phyloP scores from a whole-genome alignment of 306 rosid species.

The Inga oerstediana region DNA sequence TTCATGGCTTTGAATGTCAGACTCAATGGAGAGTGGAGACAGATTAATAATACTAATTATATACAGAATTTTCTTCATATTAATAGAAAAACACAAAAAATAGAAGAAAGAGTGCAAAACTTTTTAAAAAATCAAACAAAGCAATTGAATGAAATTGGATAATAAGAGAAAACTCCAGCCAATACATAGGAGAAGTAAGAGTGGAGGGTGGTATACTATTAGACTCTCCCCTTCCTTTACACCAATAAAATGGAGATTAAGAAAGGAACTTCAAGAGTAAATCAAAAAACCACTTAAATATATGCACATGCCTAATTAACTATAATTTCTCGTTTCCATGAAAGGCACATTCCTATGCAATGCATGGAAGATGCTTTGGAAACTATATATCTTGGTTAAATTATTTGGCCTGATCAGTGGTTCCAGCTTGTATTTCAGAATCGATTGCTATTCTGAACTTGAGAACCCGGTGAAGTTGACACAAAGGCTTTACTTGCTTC shows the following conservation, averaged over 20 bases:
- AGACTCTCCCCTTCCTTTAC: background rate
- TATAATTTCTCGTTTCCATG: background rate
- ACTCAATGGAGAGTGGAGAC: background rate
- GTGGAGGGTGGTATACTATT: too few relatives aligned
- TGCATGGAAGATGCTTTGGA: background rate
- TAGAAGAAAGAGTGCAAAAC: too few relatives aligned
- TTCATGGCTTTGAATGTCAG: background rate
- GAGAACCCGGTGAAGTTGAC: constrained; percentile 62
- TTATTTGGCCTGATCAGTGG: constrained; percentile 37
- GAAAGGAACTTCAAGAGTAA: background rate
- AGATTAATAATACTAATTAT: too few relatives aligned
- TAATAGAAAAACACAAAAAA: too few relatives aligned
- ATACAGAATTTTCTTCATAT: too few relatives aligned
- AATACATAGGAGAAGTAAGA: too few relatives aligned
- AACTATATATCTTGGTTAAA: background rate
- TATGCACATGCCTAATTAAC: background rate
- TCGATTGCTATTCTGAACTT: constrained; percentile 64
- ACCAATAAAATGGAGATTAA: background rate
- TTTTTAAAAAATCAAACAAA: too few relatives aligned
- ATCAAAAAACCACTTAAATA: too few relatives aligned
- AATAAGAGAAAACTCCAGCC: too few relatives aligned
- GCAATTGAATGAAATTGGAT: too few relatives aligned
- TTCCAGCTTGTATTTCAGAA: constrained; percentile 40
- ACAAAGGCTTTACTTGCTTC: constrained; percentile 64
- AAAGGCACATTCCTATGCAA: background rate